These are phyloP conservation scores for Sugiyamaella neomexicana DNA, from an alignment of 1,139 yeast genomes.

Conservation along the genomic window DNA sequence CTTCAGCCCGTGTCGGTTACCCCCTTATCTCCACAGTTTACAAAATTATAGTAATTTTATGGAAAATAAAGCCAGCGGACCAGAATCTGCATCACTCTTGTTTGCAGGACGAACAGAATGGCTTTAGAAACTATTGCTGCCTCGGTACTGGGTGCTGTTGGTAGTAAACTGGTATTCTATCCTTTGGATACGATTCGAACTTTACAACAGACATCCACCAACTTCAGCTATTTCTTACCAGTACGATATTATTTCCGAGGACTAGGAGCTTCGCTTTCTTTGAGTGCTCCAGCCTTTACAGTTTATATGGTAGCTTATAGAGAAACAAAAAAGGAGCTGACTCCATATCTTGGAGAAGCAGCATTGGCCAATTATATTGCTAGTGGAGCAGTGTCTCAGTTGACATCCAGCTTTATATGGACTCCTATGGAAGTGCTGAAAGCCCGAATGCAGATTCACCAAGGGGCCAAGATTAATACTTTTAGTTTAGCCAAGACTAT, in stretches of 20 bases:
- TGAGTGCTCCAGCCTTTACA: slow-evolving; percentile 48
- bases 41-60: too few relatives aligned
- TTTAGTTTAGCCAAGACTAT: slow-evolving; percentile 33
- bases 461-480: slow-evolving; percentile 28
- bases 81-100: too few relatives aligned
- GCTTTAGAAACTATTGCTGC: slow-evolving; percentile 33
- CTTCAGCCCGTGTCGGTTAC: too few relatives aligned
- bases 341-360: slow-evolving; percentile 43
- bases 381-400: slow-evolving; percentile 45
- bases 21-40: too few relatives aligned
- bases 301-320: slow-evolving; percentile 46
- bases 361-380: slow-evolving; percentile 41
- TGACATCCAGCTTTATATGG: slow-evolving; percentile 46
- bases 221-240: slow-evolving; percentile 40
- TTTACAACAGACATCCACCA: slow-evolving; percentile 44
- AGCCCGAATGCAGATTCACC: slow-evolving; percentile 45
- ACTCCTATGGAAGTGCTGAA: slow-evolving; percentile 50
- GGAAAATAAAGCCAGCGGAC: too few relatives aligned
- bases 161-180: slow-evolving; percentile 41
- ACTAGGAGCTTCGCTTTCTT: slow-evolving; percentile 42
- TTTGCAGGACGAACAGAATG: slow-evolving; percentile 20
- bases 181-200: slow-evolving; percentile 45
- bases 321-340: slow-evolving; percentile 41
- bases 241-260: slow-evolving; percentile 46
- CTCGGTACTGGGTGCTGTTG: slow-evolving; percentile 40